These are phyloP conservation scores for Galerina sulciceps DNA, from an alignment of 768 basidiomycete species.

Conservation along the genomic window DNA sequence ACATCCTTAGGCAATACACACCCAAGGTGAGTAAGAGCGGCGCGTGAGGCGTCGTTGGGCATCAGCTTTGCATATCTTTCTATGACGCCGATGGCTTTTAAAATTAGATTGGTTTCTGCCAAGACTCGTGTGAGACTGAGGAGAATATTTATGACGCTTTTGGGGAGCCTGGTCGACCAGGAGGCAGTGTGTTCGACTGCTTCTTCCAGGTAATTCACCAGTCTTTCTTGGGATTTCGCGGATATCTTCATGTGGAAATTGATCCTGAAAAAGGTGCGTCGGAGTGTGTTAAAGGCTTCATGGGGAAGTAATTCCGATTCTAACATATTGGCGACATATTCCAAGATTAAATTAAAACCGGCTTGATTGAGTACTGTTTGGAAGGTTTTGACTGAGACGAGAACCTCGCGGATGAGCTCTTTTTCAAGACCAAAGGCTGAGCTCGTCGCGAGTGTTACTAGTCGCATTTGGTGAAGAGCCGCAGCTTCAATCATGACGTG, in stretches of 20 bases:
- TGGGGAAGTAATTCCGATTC: slow-evolving; percentile 29
- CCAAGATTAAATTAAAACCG: slow-evolving; percentile 32
- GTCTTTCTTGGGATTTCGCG: slow-evolving; percentile 26
- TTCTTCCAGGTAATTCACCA: slow-evolving; percentile 33
- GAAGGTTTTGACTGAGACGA: slow-evolving; percentile 27
- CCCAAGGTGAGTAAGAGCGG: slow-evolving; percentile 27
- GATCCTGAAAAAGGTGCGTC: slow-evolving; percentile 38
- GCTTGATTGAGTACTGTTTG: slow-evolving; percentile 32
- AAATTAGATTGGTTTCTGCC: slow-evolving; percentile 28
- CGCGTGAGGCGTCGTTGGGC: slow-evolving; percentile 28
- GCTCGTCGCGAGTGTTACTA: slow-evolving; percentile 18
- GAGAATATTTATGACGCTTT: slow-evolving; percentile 33
- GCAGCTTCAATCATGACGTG: slow-evolving; percentile 23
- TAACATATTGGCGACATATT: slow-evolving; percentile 31
- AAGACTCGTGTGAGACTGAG: slow-evolving; percentile 31
- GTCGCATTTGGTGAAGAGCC: slow-evolving; percentile 15
- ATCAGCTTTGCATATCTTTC: slow-evolving; percentile 26
- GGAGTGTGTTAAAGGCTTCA: slow-evolving; percentile 41
- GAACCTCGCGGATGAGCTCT: slow-evolving; percentile 18
- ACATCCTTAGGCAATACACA: slow-evolving; percentile 21
- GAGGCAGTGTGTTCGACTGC: slow-evolving; percentile 28
- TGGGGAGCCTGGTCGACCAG: slow-evolving; percentile 28
- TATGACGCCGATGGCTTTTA: slow-evolving; percentile 32
- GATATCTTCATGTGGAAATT: slow-evolving; percentile 24
- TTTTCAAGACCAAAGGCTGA: background rate